Evolutionary conservation across 2,329 filamentous ascomycete species (phyloP), one percentile per base, ranked within the genome.

Genomic region (Monilinia fructigena): DNA sequence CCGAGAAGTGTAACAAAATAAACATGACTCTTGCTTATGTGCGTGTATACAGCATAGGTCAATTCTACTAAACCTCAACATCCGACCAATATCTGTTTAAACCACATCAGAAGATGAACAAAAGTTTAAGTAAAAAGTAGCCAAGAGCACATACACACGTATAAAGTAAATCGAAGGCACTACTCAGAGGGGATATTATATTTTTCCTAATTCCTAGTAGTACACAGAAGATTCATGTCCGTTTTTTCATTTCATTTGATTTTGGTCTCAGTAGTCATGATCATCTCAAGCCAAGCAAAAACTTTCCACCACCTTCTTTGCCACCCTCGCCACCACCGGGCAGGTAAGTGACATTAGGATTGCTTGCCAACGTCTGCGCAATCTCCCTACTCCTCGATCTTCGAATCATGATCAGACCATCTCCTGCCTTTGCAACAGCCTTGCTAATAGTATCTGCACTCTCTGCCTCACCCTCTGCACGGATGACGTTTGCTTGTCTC

Each of bases 341-440:
- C 70, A 99, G 80, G 79, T 99, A 99, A 58, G 93, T 93, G 64
- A 99, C 93, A 75, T 99, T 98, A 68, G 95, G 93, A 81, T 99
- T 99, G 68, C 82, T 82, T 26, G 94, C 87, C 76, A 99, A 81
- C 72, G 93, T 94, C 80, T 93, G 87, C 12, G 95, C 95, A 80
- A 99, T 97, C 75, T 99, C 96, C 79, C 89, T 92, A 77, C 92
- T 93, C 96, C 83, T 99, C 95, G 76, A 99, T 83, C 94, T 90
- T 83, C 95, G 85, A 79, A 99, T 98, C 86, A 95, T 88, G 72
- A 99, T 91, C 75, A 99, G 83, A 54, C 95, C 95, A 79, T 97
- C 94, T 72, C 95, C 95, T 67, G 87, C 86, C 87, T 96, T 97
- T 73, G 92, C 89, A 73, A 99, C 93, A 26, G 94, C 94, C 82